Conservation (phyloP, 495 filamentous ascomycete genomes). For the Trichoderma virens region DNA sequence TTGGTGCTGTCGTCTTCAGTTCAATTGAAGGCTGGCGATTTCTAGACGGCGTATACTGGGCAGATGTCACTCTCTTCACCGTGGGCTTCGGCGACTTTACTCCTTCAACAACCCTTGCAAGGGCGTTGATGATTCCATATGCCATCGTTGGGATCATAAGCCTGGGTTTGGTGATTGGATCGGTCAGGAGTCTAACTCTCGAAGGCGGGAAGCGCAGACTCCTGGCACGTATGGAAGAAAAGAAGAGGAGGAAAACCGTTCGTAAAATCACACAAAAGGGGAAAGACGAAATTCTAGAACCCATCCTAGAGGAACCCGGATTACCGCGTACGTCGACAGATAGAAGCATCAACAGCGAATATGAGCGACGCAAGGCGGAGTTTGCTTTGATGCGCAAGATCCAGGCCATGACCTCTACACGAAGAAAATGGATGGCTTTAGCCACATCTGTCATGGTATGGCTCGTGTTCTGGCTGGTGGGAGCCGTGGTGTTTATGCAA, state of each 20-base stretch:
- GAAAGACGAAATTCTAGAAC: constrained; percentile 41
- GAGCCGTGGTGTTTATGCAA: constrained; percentile 61
- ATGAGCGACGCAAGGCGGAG: constrained; percentile 59
- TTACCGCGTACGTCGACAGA: neutral
- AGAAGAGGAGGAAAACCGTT: constrained; percentile 51
- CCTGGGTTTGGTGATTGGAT: constrained; percentile 77
- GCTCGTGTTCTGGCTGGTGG: constrained; percentile 70
- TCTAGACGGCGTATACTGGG: constrained; percentile 75
- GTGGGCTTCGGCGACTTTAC: constrained; percentile 69
- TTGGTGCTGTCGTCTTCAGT: constrained; percentile 65
- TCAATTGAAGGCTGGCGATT: constrained; percentile 71
- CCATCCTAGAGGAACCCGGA: constrained; percentile 27
- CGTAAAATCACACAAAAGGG: constrained; percentile 41
- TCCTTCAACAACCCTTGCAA: constrained; percentile 47
- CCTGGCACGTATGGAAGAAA: constrained; percentile 61
- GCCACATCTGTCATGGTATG: constrained; percentile 54
- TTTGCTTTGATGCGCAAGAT: constrained; percentile 81
- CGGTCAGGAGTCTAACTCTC: constrained; percentile 70
- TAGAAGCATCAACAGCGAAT: constrained; percentile 33
- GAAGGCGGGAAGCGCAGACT: constrained; percentile 68
- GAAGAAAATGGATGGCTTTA: constrained; percentile 62
- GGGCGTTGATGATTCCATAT: constrained; percentile 68
- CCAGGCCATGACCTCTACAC: constrained; percentile 52
- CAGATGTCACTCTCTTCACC: constrained; percentile 77
- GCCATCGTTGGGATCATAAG: constrained; percentile 74